Conservation (phyloP, 2,329 filamentous ascomycete species). For the Fonsecaea pedrosoi region DNA sequence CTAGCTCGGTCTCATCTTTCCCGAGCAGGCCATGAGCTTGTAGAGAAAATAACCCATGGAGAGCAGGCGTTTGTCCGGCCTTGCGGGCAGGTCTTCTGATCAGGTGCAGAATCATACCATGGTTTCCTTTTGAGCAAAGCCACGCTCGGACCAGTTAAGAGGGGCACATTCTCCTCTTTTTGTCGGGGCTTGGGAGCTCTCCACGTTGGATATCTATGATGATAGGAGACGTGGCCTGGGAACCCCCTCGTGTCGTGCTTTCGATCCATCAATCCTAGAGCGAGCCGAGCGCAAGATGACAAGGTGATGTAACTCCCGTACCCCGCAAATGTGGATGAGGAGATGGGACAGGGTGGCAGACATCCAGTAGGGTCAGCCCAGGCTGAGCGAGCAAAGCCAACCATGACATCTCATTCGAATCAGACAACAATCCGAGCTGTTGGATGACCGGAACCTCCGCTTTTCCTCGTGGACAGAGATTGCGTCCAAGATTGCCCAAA, state of each 20-base stretch:
- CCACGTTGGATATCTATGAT: conserved; percentile 7
- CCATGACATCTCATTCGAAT: not conserved
- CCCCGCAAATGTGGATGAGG: conserved; percentile 23
- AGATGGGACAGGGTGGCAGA: conserved; percentile 3
- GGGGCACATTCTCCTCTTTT: conserved; percentile 1
- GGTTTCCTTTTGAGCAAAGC: not conserved
- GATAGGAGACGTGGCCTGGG: conserved; percentile 4
- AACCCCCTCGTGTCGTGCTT: conserved; percentile 18
- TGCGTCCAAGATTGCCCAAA: conserved; percentile 7
- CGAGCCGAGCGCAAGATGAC: conserved; percentile 12
- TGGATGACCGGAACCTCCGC: conserved; percentile 7
- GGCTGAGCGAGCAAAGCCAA: conserved; percentile 6
- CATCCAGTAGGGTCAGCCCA: conserved; percentile 2
- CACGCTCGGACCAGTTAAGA: conserved; percentile 6
- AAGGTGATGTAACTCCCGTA: conserved; percentile 22
- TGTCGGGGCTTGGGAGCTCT: conserved; percentile 3
- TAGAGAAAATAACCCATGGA: conserved; percentile 11
- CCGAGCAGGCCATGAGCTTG: conserved; percentile 14
- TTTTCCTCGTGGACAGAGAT: not conserved
- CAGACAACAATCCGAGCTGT: not conserved
- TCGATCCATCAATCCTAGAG: conserved; percentile 4
- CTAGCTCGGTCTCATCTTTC: conserved; percentile 7
- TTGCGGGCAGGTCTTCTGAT: conserved; percentile 13
- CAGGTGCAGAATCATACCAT: conserved; percentile 13
- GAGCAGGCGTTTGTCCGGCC: conserved; percentile 20